Percentiles rank a stretch among this genome's conserved stretches.
phyloP scores from a whole-genome alignment of 306 rosid species.

The Rosa persica region DNA sequence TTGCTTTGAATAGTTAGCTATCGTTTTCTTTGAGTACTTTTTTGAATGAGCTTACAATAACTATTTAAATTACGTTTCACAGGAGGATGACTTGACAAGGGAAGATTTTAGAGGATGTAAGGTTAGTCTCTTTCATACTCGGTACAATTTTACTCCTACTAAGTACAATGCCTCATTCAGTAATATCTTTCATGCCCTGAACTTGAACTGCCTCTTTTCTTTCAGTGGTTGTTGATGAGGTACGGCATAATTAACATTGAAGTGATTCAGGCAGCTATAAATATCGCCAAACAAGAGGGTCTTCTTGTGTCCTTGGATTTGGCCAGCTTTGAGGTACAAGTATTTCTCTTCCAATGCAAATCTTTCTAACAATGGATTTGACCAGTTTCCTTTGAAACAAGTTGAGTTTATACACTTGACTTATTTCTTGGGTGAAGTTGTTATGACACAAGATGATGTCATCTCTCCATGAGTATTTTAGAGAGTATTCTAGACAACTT shows the following conservation, averaged over 20 bases:
- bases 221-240: slow-evolving; percentile 92
- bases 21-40: not conserved
- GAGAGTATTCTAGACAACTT: not conserved
- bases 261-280: slow-evolving; percentile 77
- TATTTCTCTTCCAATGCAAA: not conserved
- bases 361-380: slow-evolving; percentile 4
- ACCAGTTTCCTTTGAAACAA: not conserved
- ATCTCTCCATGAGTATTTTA: not conserved
- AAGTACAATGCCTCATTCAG: not conserved
- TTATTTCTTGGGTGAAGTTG: not conserved
- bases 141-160: not conserved
- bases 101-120: slow-evolving; percentile 90
- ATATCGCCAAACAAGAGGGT: slow-evolving; percentile 83
- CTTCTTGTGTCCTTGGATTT: slow-evolving; percentile 86
- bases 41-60: not conserved
- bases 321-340: slow-evolving; percentile 97
- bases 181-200: not conserved
- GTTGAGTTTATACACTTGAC: not conserved
- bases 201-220: slow-evolving; percentile 27
- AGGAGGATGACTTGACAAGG: slow-evolving; percentile 72
- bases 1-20: not conserved
- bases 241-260: slow-evolving; percentile 71
- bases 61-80: slow-evolving; percentile 20
- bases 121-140: slow-evolving; percentile 41
- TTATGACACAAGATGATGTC: not conserved